These are phyloP conservation scores for Colletotrichum salicis DNA, from an alignment of 2,329 filamentous ascomycete species.

Conservation along the genomic window DNA sequence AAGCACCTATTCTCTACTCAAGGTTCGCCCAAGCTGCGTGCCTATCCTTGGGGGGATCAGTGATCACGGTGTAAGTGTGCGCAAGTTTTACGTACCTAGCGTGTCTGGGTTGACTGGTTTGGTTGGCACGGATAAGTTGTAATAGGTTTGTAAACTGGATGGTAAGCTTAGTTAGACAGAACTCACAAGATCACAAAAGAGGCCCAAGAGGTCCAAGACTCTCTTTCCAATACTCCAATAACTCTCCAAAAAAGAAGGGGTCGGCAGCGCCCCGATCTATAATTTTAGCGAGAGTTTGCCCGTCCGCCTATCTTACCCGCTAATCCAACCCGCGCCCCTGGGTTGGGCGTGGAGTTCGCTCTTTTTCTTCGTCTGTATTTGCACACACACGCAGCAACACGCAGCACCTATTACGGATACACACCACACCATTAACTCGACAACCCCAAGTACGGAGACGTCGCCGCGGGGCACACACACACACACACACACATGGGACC, in stretches of 20 bases:
- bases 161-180: neutral
- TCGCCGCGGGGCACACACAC: neutral
- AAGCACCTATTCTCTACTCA: constrained; percentile 26
- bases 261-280: neutral
- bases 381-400: no score
- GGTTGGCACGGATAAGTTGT: neutral
- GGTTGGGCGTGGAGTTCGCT: neutral
- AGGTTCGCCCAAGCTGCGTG: constrained; percentile 7
- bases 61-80: neutral
- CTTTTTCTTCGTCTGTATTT: neutral
- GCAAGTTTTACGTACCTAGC: neutral
- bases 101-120: neutral
- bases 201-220: neutral
- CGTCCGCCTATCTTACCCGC: neutral
- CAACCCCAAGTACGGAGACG: no score
- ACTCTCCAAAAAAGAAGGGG: neutral
- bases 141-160: neutral
- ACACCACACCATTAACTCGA: neutral
- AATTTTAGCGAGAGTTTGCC: neutral
- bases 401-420: no score
- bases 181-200: neutral
- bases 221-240: neutral
- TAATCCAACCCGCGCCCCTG: neutral
- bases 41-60: neutral
- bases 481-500: neutral